phyloP scores from a whole-genome alignment of 2,329 filamentous ascomycete species.

The Monosporascus sp. region DNA sequence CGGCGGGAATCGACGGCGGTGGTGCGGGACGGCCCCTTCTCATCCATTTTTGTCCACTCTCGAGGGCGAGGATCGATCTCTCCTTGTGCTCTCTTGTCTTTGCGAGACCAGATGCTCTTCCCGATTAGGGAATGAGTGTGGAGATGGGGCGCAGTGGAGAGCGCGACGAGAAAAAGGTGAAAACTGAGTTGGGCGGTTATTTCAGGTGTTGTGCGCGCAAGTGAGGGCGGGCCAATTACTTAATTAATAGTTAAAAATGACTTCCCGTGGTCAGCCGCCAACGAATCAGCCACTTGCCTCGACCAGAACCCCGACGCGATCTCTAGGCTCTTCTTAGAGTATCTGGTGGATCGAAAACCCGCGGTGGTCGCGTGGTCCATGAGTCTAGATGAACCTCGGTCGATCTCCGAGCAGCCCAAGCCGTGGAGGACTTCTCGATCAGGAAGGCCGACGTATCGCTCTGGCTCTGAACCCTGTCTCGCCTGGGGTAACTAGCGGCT shows the following conservation, averaged over 20 bases:
- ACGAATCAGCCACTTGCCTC: slow-evolving; percentile 6
- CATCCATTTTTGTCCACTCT: background rate
- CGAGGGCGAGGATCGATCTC: background rate
- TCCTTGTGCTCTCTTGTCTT: background rate
- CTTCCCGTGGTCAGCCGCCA: slow-evolving; percentile 13
- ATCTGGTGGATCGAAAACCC: slow-evolving; percentile 13
- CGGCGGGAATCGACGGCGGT: slow-evolving; percentile 31
- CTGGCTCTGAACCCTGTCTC: slow-evolving; percentile 7
- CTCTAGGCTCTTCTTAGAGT: slow-evolving; percentile 4
- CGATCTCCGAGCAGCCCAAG: slow-evolving; percentile 1
- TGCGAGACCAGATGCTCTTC: background rate
- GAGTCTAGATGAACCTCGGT: slow-evolving; percentile 5
- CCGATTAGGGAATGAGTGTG: background rate
- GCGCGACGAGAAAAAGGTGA: background rate
- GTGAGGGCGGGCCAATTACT: background rate
- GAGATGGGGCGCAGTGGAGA: background rate
- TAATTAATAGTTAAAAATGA: background rate
- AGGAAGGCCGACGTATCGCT: slow-evolving; percentile 26
- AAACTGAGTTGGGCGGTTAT: background rate
- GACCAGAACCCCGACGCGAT: background rate
- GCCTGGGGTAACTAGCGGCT: background rate
- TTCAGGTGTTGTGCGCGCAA: background rate
- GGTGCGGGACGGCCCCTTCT: background rate
- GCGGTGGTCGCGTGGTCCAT: slow-evolving; percentile 21
- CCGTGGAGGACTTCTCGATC: slow-evolving; percentile 24